These are phyloP conservation scores for Lentithecium fluviatile DNA, from an alignment of 495 filamentous ascomycete genomes.

Conservation along the genomic window DNA sequence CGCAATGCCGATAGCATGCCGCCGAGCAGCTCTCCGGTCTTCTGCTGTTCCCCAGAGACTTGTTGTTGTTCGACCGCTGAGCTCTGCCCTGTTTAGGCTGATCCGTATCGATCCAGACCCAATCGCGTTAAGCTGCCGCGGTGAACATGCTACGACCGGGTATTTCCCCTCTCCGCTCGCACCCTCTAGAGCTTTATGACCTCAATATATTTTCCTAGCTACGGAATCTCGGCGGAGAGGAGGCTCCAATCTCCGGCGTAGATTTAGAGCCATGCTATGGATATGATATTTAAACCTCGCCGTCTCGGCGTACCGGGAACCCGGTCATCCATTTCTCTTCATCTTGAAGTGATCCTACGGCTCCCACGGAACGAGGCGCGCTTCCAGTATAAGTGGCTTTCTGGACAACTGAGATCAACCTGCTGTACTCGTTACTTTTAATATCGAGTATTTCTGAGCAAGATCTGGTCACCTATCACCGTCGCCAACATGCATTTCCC, in stretches of 20 bases:
- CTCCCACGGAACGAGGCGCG: neutral
- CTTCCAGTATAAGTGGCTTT: neutral
- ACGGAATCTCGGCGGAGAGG: slow-evolving; percentile 22
- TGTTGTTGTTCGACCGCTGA: too few relatives aligned
- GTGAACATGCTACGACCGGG: slow-evolving; percentile 13
- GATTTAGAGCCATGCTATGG: neutral
- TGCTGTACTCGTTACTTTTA: too few relatives aligned
- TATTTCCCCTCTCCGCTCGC: slow-evolving; percentile 9
- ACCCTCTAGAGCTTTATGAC: slow-evolving; percentile 10
- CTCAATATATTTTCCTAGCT: slow-evolving; percentile 9
- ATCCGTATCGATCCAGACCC: slow-evolving; percentile 13
- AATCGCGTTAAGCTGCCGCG: slow-evolving; percentile 15
- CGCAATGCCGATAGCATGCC: too few relatives aligned
- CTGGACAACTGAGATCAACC: neutral
- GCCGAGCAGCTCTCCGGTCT: too few relatives aligned
- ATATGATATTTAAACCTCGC: slow-evolving; percentile 8
- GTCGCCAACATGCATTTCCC: slow-evolving; percentile 7
- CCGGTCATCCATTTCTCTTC: slow-evolving; percentile 11
- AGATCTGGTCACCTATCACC: neutral
- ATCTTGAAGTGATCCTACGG: neutral
- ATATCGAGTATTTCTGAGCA: too few relatives aligned
- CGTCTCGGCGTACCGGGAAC: slow-evolving; percentile 9
- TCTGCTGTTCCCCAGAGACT: too few relatives aligned
- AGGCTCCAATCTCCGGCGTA: slow-evolving; percentile 2
- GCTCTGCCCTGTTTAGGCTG: slow-evolving; percentile 25